Evolutionary conservation across 2,329 filamentous ascomycete species (phyloP).

Genomic region (Capronia coronata): DNA sequence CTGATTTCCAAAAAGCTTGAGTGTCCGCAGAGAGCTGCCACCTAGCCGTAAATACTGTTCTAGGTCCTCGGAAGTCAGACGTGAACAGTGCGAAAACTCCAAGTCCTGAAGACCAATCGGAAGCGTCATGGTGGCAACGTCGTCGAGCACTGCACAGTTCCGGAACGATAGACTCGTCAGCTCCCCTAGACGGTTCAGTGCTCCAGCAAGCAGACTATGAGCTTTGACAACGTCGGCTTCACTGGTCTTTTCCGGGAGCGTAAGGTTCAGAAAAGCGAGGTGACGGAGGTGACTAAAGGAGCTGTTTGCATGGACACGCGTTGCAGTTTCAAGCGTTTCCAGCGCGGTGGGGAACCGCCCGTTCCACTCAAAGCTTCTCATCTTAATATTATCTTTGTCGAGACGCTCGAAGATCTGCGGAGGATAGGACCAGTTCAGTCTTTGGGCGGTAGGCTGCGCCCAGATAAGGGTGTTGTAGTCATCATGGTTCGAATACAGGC

Average conservation of each 20-base stretch:
- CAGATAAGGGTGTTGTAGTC: conserved; percentile 28
- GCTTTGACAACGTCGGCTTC: conserved; percentile 12
- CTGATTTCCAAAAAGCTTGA: conserved; percentile 72
- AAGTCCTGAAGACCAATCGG: conserved; percentile 61
- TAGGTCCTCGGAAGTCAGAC: conserved; percentile 62
- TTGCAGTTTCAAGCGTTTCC: conserved; percentile 39
- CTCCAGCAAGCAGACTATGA: conserved; percentile 35
- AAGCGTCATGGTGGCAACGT: conserved; percentile 60
- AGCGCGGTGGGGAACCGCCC: conserved; percentile 39
- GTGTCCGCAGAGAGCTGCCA: conserved; percentile 59
- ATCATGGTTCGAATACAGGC: conserved; percentile 66
- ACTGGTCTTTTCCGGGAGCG: conserved; percentile 19
- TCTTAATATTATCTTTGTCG: conserved; percentile 41
- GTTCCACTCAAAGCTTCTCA: conserved; percentile 54
- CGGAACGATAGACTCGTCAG: conserved; percentile 66
- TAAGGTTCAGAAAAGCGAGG: conserved; percentile 36
- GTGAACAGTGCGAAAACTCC: conserved; percentile 71
- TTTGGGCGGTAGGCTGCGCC: conserved; percentile 29
- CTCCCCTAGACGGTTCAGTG: conserved; percentile 43
- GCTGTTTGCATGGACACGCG: conserved; percentile 48
- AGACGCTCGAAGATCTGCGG: conserved; percentile 59
- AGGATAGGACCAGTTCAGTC: conserved; percentile 62
- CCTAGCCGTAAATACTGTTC: conserved; percentile 59
- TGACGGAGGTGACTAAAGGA: conserved; percentile 45
- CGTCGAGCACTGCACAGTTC: conserved; percentile 65